phyloP scores from a whole-genome alignment of 352 stramenopile genomes.

The Phytopythium boreale region DNA sequence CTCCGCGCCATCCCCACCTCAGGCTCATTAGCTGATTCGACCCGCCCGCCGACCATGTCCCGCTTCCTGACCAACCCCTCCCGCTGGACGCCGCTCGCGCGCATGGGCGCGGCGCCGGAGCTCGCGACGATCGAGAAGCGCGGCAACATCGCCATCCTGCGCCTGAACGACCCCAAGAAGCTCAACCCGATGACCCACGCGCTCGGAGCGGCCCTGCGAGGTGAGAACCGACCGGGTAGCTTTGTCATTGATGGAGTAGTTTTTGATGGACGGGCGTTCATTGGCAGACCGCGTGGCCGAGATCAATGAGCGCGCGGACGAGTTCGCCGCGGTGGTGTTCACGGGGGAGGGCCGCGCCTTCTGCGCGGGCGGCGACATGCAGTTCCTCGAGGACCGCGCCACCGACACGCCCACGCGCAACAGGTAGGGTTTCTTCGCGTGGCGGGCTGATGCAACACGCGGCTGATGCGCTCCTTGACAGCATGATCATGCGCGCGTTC shows the following conservation, averaged over 20 bases:
- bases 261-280: not conserved
- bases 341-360: conserved; percentile 77
- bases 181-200: conserved; percentile 86
- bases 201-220: conserved; percentile 68
- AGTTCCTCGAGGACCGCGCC: conserved; percentile 65
- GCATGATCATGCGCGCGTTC: conserved; percentile 83
- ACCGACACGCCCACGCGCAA: conserved; percentile 77
- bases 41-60: not conserved
- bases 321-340: conserved; percentile 73
- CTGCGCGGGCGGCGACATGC: conserved; percentile 82
- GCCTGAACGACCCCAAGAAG: conserved; percentile 75
- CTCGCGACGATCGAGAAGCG: conserved; percentile 51
- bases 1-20: not conserved
- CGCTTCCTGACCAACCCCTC: not conserved
- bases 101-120: conserved; percentile 10
- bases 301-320: conserved; percentile 40
- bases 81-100: not conserved
- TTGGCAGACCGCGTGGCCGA: conserved; percentile 39
- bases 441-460: not conserved
- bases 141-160: conserved; percentile 43
- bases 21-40: not conserved
- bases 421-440: conserved; percentile 17
- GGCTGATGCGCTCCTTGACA: not conserved
- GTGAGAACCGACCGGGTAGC: conserved; percentile 11
- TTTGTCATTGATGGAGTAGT: not conserved